Percentiles rank a stretch among this genome's conserved stretches.
These are phyloP conservation scores for Mortierella sp. DNA, from an alignment of 371 early-diverging fungal species.

Conservation along the genomic window DNA sequence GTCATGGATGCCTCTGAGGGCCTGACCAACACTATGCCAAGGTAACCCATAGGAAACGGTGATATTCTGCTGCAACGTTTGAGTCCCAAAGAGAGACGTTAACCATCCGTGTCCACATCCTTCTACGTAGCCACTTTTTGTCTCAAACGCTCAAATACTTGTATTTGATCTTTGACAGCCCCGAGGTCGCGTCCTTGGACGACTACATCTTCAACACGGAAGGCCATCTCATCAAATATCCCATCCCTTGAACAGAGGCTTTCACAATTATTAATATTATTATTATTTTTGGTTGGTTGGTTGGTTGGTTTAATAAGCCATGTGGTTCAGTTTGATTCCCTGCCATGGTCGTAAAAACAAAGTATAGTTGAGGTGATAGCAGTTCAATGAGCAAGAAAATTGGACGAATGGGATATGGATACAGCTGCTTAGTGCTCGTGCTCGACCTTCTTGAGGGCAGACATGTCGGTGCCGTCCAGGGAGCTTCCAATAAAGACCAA, in stretches of 20 bases:
- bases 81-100: background rate
- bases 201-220: slow-evolving; percentile 86
- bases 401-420: too few species aligned
- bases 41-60: background rate
- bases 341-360: background rate
- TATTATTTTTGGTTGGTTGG: background rate
- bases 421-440: slow-evolving; percentile 38
- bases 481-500: slow-evolving; percentile 85
- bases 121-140: slow-evolving; percentile 76
- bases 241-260: slow-evolving; percentile 15
- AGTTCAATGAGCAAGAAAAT: background rate
- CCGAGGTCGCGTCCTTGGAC: slow-evolving; percentile 74
- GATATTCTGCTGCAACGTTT: background rate
- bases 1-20: slow-evolving; percentile 62
- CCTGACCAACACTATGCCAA: slow-evolving; percentile 37
- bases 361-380: background rate
- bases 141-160: slow-evolving; percentile 95
- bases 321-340: background rate
- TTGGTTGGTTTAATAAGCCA: background rate
- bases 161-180: slow-evolving; percentile 84
- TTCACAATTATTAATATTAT: background rate
- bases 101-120: background rate
- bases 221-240: slow-evolving; percentile 70
- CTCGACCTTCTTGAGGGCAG: slow-evolving; percentile 58
- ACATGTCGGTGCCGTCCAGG: slow-evolving; percentile 69